Percentiles rank a stretch among this genome's conserved stretches.
Evolutionary conservation across 345 rosid species (phyloP).

Genomic region (Gynandropsis gynandra): DNA sequence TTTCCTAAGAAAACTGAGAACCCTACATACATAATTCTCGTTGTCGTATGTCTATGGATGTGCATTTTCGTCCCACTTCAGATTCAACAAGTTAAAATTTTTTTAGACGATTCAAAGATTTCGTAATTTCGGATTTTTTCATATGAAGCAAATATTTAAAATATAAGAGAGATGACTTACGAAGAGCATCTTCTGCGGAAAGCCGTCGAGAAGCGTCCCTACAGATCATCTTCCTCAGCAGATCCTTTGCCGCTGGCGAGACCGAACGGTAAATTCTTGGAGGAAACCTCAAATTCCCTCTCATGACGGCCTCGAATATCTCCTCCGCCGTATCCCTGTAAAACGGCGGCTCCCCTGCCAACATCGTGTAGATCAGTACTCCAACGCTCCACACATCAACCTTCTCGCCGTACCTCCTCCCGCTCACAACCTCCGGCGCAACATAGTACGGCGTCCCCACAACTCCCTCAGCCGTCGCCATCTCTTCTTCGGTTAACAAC

Average conservation of each 20-base stretch:
- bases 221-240: constrained; percentile 73
- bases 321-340: too few species aligned
- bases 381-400: constrained; percentile 88
- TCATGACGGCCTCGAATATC: constrained; percentile 57
- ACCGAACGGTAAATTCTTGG: constrained; percentile 37
- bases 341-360: constrained; percentile 73
- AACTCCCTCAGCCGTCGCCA: constrained; percentile 35
- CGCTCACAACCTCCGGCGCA: constrained; percentile 74
- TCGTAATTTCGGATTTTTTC: background rate
- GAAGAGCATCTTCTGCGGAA: constrained; percentile 70
- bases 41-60: too few species aligned
- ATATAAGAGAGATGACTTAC: constrained; percentile 35
- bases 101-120: background rate
- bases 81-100: background rate
- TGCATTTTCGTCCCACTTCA: too few species aligned
- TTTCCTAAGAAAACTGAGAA: background rate
- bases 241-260: constrained; percentile 50
- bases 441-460: constrained; percentile 88
- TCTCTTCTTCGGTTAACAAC: constrained; percentile 30
- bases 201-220: constrained; percentile 60
- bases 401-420: constrained; percentile 61
- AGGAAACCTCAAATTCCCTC: constrained; percentile 73
- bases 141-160: too few species aligned
- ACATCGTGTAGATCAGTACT: constrained; percentile 59
- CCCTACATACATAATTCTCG: too few species aligned